phyloP scores from a whole-genome alignment of 257 asterid species.

The Jasminum sambac region DNA sequence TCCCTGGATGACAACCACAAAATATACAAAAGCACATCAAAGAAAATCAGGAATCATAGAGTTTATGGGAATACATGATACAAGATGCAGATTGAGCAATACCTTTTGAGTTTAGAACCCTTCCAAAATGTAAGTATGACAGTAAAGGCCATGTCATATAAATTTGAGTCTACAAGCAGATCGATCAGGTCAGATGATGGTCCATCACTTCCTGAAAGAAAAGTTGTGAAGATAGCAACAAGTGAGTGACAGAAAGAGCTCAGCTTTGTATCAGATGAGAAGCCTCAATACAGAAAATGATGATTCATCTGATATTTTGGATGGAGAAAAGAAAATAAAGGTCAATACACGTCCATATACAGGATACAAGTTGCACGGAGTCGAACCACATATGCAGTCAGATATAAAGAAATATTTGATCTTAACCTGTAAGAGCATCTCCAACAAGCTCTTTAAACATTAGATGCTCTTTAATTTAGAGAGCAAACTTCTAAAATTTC shows the following conservation, averaged over 20 bases:
- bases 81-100: slow-evolving; percentile 21
- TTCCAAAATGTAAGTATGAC: slow-evolving; percentile 86
- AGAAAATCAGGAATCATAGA: slow-evolving; percentile 22
- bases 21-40: slow-evolving; percentile 18
- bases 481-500: too few relatives aligned
- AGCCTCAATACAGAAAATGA: slow-evolving; percentile 10
- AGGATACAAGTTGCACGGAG: background rate
- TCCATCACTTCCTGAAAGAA: slow-evolving; percentile 57
- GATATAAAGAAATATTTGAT: slow-evolving; percentile 9
- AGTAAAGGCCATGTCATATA: slow-evolving; percentile 85
- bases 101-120: slow-evolving; percentile 86
- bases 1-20: slow-evolving; percentile 58
- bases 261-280: slow-evolving; percentile 7
- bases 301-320: slow-evolving; percentile 4
- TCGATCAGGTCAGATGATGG: slow-evolving; percentile 72
- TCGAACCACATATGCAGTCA: slow-evolving; percentile 22
- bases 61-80: slow-evolving; percentile 21
- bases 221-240: slow-evolving; percentile 17
- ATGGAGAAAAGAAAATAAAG: slow-evolving; percentile 15
- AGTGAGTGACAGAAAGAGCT: slow-evolving; percentile 16
- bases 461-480: too few relatives aligned
- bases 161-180: slow-evolving; percentile 84
- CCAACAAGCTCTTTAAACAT: too few relatives aligned
- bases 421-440: background rate
- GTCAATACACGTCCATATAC: background rate